A percentile compares a stretch with the other conserved stretches of the same genome.
These are phyloP conservation scores for Phytopythium oedochilum DNA, from an alignment of 352 stramenopile genomes.

Conservation along the genomic window DNA sequence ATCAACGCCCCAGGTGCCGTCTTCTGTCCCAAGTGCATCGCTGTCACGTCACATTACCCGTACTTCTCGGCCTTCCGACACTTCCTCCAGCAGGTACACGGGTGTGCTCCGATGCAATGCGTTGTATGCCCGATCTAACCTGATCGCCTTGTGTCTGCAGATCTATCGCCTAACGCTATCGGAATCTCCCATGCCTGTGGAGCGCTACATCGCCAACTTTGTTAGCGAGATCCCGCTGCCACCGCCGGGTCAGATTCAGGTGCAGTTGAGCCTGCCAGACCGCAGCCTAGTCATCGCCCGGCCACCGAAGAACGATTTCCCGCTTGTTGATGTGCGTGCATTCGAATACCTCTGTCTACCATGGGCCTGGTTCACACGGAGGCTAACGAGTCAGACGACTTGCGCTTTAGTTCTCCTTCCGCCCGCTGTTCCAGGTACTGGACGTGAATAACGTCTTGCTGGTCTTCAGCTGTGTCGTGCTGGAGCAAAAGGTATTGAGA, in stretches of 20 bases:
- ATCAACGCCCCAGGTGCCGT: conserved; percentile 47
- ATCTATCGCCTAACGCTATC: conserved; percentile 81
- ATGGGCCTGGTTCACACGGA: too few species aligned
- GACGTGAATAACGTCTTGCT: conserved; percentile 91
- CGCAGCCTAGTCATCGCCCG: conserved; percentile 82
- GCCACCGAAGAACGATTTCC: conserved; percentile 89
- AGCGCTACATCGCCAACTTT: conserved; percentile 97
- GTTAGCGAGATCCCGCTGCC: conserved; percentile 94
- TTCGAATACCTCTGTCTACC: too few species aligned
- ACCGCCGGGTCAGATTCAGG: conserved; percentile 87
- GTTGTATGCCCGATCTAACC: background rate
- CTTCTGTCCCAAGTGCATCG: conserved; percentile 92
- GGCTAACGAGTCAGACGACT: background rate
- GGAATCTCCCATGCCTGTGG: conserved; percentile 91
- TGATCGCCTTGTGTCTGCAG: conserved; percentile 12
- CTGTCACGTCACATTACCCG: conserved; percentile 93
- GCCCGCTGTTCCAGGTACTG: conserved; percentile 90
- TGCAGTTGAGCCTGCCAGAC: conserved; percentile 86
- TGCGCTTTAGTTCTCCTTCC: conserved; percentile 87
- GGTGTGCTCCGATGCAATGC: background rate
- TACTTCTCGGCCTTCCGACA: conserved; percentile 94
- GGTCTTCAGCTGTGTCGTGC: conserved; percentile 87
- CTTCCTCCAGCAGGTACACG: conserved; percentile 93
- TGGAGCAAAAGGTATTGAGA: conserved; percentile 78
- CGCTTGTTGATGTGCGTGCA: conserved; percentile 79